Evolutionary conservation across 768 basidiomycete species (phyloP).

Genomic region (Cystofilobasidium capitatum): DNA sequence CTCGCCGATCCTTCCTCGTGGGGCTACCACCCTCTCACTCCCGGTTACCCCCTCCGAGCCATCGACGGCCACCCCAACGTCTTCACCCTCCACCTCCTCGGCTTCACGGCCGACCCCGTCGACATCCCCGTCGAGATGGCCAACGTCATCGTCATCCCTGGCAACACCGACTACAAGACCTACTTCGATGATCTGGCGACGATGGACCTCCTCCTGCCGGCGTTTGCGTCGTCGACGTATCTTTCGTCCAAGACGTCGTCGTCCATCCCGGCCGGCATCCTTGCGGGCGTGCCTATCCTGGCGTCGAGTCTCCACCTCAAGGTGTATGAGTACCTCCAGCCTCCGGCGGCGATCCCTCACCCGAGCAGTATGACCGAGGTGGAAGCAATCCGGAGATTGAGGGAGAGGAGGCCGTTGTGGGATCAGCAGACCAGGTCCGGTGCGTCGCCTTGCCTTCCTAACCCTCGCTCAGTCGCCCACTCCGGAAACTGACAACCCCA

Average conservation of each 20-base stretch:
- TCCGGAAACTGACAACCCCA: not conserved
- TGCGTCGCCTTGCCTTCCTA: not conserved
- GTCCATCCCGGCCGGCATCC: slow-evolving; percentile 3
- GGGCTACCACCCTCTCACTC: not conserved
- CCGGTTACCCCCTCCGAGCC: not conserved
- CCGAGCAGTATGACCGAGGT: not conserved
- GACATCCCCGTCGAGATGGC: not conserved
- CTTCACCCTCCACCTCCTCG: slow-evolving; percentile 3
- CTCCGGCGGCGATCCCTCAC: not conserved
- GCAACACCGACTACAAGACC: not conserved
- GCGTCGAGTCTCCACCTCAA: not conserved
- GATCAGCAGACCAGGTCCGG: not conserved
- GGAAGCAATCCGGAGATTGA: not conserved
- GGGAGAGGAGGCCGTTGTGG: not conserved
- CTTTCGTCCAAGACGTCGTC: not conserved
- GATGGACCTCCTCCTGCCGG: slow-evolving; percentile 2
- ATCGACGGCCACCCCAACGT: not conserved
- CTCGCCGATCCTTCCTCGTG: not conserved
- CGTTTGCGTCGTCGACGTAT: not conserved
- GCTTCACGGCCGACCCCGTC: not conserved
- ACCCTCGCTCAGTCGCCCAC: too few relatives aligned
- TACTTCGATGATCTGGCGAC: slow-evolving; percentile 2
- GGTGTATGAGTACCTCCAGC: not conserved
- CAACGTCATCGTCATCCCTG: not conserved
- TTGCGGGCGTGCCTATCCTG: not conserved